Percentiles rank a stretch among this genome's conserved stretches.
These are phyloP conservation scores for Aspergillus indologenus DNA, from an alignment of 495 filamentous ascomycete genomes.

Conservation along the genomic window DNA sequence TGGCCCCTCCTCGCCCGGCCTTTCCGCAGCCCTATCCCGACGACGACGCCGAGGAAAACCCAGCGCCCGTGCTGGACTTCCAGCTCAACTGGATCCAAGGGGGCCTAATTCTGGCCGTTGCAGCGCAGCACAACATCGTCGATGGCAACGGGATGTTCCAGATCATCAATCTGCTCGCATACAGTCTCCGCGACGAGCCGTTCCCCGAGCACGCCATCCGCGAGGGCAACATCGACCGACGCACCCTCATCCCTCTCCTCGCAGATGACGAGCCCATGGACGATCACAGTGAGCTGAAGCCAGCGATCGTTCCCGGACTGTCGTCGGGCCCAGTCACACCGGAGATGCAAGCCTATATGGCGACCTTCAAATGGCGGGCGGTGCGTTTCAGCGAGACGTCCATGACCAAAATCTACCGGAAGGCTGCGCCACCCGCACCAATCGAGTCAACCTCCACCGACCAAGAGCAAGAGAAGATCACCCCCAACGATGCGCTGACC, in stretches of 20 bases:
- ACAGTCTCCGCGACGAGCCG: slow-evolving; percentile 19
- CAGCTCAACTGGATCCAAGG: slow-evolving; percentile 38
- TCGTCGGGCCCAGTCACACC: not conserved
- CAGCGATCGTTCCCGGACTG: slow-evolving; percentile 1
- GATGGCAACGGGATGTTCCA: slow-evolving; percentile 38
- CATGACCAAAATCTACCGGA: slow-evolving; percentile 18
- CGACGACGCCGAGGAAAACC: slow-evolving; percentile 13
- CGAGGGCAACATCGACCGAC: slow-evolving; percentile 33
- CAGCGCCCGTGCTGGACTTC: slow-evolving; percentile 30
- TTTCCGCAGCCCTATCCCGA: slow-evolving; percentile 34
- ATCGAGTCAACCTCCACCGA: not conserved
- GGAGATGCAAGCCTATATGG: slow-evolving; percentile 5
- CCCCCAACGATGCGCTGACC: slow-evolving; percentile 51
- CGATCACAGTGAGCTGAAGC: slow-evolving; percentile 32
- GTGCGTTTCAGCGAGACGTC: slow-evolving; percentile 22
- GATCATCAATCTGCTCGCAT: slow-evolving; percentile 33
- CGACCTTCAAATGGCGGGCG: slow-evolving; percentile 18
- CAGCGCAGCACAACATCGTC: slow-evolving; percentile 42
- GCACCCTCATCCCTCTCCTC: slow-evolving; percentile 30
- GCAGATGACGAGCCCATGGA: slow-evolving; percentile 22
- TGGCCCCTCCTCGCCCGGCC: slow-evolving; percentile 21
- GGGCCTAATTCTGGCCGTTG: slow-evolving; percentile 29
- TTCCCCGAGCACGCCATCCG: slow-evolving; percentile 22
- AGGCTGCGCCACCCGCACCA: slow-evolving; percentile 12
- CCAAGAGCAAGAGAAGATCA: slow-evolving; percentile 21